Conservation (phyloP, 805 yeast species). For the Candida ipomoeae region DNA sequence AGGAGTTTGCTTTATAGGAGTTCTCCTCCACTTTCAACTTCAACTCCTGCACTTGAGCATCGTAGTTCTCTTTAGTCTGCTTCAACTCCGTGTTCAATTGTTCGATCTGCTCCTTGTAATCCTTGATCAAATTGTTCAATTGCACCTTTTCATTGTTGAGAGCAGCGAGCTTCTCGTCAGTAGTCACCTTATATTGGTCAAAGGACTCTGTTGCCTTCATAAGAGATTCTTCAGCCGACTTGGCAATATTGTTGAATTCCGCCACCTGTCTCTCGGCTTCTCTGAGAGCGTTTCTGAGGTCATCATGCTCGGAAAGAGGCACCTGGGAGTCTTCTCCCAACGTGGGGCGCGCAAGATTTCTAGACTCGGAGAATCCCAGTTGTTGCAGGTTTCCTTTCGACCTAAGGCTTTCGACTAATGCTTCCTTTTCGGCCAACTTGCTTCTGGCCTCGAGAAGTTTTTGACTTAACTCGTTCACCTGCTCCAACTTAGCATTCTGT, state of each 20-base stretch:
- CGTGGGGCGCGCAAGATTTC: not conserved
- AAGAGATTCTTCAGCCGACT: conserved; percentile 64
- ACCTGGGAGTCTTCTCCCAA: not conserved
- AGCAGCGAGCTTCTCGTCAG: conserved; percentile 19
- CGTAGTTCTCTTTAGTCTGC: conserved; percentile 4
- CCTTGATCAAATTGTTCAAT: conserved; percentile 19
- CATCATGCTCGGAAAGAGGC: conserved; percentile 33
- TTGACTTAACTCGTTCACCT: conserved; percentile 50
- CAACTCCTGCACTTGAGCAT: conserved; percentile 16
- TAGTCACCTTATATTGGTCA: conserved; percentile 34
- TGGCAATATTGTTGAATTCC: conserved; percentile 61
- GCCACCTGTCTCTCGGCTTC: conserved; percentile 53
- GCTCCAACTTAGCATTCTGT: conserved; percentile 49
- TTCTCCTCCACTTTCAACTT: conserved; percentile 18
- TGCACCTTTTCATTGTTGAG: conserved; percentile 24
- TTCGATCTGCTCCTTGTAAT: conserved; percentile 7
- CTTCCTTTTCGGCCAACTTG: conserved; percentile 39
- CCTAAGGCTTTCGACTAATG: conserved; percentile 34
- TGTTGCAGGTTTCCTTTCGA: not conserved
- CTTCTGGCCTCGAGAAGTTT: conserved; percentile 42
- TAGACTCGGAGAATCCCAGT: not conserved
- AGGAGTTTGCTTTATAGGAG: conserved; percentile 32
- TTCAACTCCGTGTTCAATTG: conserved; percentile 6
- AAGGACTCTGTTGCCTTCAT: conserved; percentile 50
- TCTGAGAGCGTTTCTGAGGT: conserved; percentile 51